Base-by-base conservation (phyloP, 1,139 yeast genomes). In the Nakaseomyces uthaithaninus region DNA sequence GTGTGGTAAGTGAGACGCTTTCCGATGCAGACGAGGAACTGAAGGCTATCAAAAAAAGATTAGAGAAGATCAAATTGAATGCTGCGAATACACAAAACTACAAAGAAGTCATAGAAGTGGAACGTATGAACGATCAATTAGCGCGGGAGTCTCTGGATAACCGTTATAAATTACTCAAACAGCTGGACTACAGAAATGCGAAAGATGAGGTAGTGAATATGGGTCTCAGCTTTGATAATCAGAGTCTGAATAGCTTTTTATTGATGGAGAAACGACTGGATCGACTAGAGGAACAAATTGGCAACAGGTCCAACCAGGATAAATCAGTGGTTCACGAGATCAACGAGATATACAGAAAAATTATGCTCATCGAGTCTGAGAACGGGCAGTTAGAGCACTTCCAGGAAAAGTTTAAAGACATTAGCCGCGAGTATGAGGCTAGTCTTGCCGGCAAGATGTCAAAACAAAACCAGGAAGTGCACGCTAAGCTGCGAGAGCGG, bases 401-500 rank as follows among this genome's bases (percentile, higher is more conserved):
- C 42, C 53, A 54, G 9, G 51, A 67, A 3, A 65, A 64, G 36
- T 55, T 72, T 25, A 62, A 65, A 30, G 57, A 68, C 7, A 60
- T 74, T 2, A 57, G 42, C 52, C 59, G 50, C 53, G 51, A 55
- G 17, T 48, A 55, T 52, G 57, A 62, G 47, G 38, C 43, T 27
- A 33, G 57, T 7, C 52, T 40, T 44, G 53, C 30, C 22, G 49
- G 42, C 38, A 46, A 42, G 41, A 57, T 39, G 49, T 46, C 43
- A 4, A 41, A 40, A 15, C 48, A 44, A 23, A 61, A 55, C 30
- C 39, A 56, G 19, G 62, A 59, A 26, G 50, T 60, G 37, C 40
- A 48, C 44, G 39, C 51, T 44, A 42, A 39, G 36, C 51, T 40
- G 43, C 47, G 42, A n/a, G 47, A 48, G 24, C 49, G 54, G 36